These are phyloP conservation scores for Exserohilum turcica DNA, from an alignment of 2,329 filamentous ascomycete genomes.

Conservation along the genomic window DNA sequence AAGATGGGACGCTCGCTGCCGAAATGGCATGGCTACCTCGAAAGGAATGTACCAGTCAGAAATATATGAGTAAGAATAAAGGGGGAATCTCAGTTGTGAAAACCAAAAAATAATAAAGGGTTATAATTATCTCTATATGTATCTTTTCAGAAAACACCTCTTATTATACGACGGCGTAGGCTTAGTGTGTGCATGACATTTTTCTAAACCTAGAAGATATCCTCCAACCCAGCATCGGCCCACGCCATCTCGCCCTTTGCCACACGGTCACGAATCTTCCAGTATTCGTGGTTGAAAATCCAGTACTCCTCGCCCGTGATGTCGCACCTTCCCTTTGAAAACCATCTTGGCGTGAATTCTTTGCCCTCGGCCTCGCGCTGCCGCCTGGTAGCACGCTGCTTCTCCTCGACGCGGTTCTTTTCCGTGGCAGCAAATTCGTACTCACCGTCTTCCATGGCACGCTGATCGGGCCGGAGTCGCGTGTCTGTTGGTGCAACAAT, in stretches of 20 bases:
- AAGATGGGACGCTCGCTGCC: not conserved
- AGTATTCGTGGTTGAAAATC: slow-evolving; percentile 88
- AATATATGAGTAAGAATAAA: slow-evolving; percentile 17
- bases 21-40: slow-evolving; percentile 43
- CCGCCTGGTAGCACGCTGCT: slow-evolving; percentile 77
- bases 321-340: slow-evolving; percentile 71
- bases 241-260: slow-evolving; percentile 66
- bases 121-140: not conserved
- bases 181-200: too few species aligned
- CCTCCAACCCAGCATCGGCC: slow-evolving; percentile 69
- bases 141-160: not conserved
- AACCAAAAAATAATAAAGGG: not conserved
- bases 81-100: not conserved
- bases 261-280: slow-evolving; percentile 72
- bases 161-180: too few species aligned
- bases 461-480: slow-evolving; percentile 87
- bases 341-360: slow-evolving; percentile 86
- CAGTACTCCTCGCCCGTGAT: slow-evolving; percentile 89
- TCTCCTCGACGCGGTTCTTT: slow-evolving; percentile 94
- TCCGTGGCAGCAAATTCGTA: slow-evolving; percentile 92
- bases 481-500: slow-evolving; percentile 92
- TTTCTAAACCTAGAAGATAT: slow-evolving; percentile 64
- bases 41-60: slow-evolving; percentile 47
- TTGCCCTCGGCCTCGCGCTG: slow-evolving; percentile 77
- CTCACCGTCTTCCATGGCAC: slow-evolving; percentile 98